Evolutionary conservation across 352 stramenopile genomes (phyloP).

Genomic region (Pelagophyceae sp.): DNA sequence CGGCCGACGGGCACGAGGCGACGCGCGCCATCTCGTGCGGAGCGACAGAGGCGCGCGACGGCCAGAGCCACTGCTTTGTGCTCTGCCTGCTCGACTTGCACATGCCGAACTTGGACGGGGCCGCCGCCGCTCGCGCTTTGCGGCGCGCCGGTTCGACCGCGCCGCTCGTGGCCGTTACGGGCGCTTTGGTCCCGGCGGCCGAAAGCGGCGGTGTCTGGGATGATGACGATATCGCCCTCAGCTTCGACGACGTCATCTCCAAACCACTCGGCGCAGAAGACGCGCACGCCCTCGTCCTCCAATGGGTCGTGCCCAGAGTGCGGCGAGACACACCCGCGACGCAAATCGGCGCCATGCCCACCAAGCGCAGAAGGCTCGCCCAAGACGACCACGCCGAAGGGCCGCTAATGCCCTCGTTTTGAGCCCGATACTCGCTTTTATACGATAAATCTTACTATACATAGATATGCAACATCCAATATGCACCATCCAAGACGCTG

Average conservation of each 20-base stretch:
- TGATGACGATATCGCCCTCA: conserved; percentile 9
- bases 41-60: background rate
- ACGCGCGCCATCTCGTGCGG: no score
- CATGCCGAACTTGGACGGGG: background rate
- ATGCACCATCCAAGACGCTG: no score
- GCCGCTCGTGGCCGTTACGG: conserved; percentile 1
- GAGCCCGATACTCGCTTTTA: no score
- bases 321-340: background rate
- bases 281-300: background rate
- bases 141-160: background rate
- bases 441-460: no score
- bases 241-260: conserved; percentile 17
- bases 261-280: background rate
- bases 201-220: background rate
- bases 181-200: background rate
- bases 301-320: background rate
- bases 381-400: no score
- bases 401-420: no score
- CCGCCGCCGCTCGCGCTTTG: background rate
- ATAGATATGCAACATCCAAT: no score
- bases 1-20: background rate
- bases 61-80: background rate
- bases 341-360: no score
- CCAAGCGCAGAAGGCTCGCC: no score
- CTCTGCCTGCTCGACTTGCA: background rate